Conservation (phyloP, 768 basidiomycete genomes). For the Psilocybe azurescens region DNA sequence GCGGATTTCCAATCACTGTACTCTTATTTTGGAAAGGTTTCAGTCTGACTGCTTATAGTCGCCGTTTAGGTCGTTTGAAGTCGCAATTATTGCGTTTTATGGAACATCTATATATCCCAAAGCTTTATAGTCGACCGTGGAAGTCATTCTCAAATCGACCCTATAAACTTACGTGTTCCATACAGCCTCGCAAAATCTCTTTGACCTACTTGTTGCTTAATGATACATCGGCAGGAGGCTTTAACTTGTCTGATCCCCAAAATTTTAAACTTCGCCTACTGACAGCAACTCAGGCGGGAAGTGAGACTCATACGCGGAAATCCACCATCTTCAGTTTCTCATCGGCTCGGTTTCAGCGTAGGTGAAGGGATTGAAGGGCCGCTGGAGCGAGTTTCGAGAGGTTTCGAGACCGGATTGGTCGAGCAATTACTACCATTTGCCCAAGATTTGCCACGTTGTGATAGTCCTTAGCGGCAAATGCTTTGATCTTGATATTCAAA, state of each 20-base stretch:
- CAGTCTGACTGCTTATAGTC: not conserved
- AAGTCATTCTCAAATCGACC: too few relatives aligned
- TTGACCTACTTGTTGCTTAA: too few relatives aligned
- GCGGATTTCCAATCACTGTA: not conserved
- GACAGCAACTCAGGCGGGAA: not conserved
- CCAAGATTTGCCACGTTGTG: slow-evolving; percentile 8
- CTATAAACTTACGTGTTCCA: too few relatives aligned
- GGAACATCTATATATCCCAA: not conserved
- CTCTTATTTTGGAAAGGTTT: not conserved
- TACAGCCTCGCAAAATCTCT: too few relatives aligned
- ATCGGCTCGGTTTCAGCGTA: not conserved
- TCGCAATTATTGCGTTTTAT: slow-evolving; percentile 28
- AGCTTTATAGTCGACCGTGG: slow-evolving; percentile 7
- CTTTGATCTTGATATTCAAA: slow-evolving; percentile 5
- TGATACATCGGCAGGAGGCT: too few relatives aligned
- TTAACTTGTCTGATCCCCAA: not conserved
- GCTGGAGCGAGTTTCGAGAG: not conserved
- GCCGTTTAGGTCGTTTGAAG: slow-evolving; percentile 9
- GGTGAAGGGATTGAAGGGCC: not conserved
- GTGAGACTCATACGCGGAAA: not conserved
- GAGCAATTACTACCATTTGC: not conserved
- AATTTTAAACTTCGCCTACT: not conserved
- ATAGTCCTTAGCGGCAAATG: slow-evolving; percentile 7
- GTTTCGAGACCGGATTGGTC: not conserved
- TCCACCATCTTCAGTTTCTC: not conserved